Evolutionary conservation across 192 early-diverging fungal genomes (phyloP), one percentile per base, ranked within the genome.

Genomic region (Coemansia sp.): DNA sequence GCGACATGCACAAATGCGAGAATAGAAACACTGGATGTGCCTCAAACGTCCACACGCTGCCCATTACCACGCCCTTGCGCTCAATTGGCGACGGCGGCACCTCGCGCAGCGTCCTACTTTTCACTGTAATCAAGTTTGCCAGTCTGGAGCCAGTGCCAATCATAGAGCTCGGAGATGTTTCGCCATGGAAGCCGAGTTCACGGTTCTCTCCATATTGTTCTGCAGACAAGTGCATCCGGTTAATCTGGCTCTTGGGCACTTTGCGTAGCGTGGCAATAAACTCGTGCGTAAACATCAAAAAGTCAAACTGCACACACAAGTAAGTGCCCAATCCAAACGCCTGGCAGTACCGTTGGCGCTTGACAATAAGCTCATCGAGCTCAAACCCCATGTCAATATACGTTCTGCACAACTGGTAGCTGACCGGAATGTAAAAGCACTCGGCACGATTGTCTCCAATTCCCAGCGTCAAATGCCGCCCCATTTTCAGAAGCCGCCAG

Each of bases 281-380:
- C 73, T 96, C 94, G 72, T 97, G 94, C 9, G 92, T 93, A 61
- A 97, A 94, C 77, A 92, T 91, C 59, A 97, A 73, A 64, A 97
- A 95, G 58, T 97, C 92, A 64, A 89, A 94, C 65, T 90, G 87
- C 11, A 89, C 89, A 68, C 90, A 95, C 37, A 97, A 75, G 58
- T 90, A 95, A 3, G 89, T 92, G 0, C 94, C 94, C 38, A 95
- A 68, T 1, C 91, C 92, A 74, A 93, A 92, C 12, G 88, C 91
- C 44, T 88, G 87, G 46, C 90, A 93, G 61, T 94, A 93, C 9
- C 94, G 74, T 72, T 95, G 94, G 10, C 93, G 83, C 74, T 95
- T 96, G 54, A 94, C 84, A 63, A 96, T 77, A 23, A 94, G 59
- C 73, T 95, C 93, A 53, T 97, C 94, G 5, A 97, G 66, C 56